Evolutionary conservation across 2,329 filamentous ascomycete species (phyloP).

Genomic region (Fusarium drepaniforme): DNA sequence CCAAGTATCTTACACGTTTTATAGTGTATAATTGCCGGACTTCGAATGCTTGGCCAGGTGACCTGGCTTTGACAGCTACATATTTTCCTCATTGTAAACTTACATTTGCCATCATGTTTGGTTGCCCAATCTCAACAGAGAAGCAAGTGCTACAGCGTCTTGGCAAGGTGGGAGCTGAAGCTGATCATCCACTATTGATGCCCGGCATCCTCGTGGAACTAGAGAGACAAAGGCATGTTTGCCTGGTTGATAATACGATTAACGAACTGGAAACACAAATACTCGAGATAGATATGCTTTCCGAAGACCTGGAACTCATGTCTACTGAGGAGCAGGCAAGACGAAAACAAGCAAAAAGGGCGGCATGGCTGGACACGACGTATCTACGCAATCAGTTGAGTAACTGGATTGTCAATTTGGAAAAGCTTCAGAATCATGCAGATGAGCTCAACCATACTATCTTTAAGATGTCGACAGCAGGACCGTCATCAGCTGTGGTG

Average conservation of each 20-base stretch:
- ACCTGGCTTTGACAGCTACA: slow-evolving; percentile 12
- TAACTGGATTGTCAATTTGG: not conserved
- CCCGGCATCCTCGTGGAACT: slow-evolving; percentile 7
- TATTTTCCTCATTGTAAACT: slow-evolving; percentile 5
- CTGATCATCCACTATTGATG: slow-evolving; percentile 8
- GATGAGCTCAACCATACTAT: not conserved
- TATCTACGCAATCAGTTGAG: slow-evolving; percentile 13
- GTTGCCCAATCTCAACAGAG: slow-evolving; percentile 7
- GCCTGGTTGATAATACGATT: not conserved
- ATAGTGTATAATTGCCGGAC: slow-evolving; percentile 18
- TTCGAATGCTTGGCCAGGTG: slow-evolving; percentile 8
- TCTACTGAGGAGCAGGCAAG: not conserved
- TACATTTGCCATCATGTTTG: slow-evolving; percentile 17
- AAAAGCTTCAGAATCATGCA: not conserved
- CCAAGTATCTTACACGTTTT: not conserved
- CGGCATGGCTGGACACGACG: slow-evolving; percentile 6
- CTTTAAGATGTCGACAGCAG: not conserved
- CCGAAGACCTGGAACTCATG: not conserved
- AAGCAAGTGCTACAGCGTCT: slow-evolving; percentile 4
- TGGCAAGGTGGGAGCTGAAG: not conserved
- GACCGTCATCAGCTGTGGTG: not conserved
- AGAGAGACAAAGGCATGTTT: slow-evolving; percentile 5
- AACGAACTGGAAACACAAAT: not conserved
- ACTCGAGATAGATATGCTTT: not conserved
- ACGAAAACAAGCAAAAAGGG: not conserved